phyloP scores from a whole-genome alignment of 2,329 filamentous ascomycete species.

The Sporothrix mexicana region DNA sequence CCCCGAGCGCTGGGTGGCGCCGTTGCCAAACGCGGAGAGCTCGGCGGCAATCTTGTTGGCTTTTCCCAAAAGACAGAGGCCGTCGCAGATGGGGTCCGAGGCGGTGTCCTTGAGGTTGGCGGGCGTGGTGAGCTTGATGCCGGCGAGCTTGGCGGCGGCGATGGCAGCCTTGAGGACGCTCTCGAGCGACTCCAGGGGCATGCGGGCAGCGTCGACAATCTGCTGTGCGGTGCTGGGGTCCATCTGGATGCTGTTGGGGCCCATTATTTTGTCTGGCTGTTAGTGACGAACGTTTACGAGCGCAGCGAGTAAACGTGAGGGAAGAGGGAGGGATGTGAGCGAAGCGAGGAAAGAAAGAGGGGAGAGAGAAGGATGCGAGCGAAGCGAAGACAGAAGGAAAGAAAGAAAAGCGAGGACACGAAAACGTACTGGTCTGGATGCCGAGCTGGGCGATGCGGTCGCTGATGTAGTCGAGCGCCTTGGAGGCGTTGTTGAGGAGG shows the following conservation, averaged over 20 bases:
- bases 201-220: not conserved
- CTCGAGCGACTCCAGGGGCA: not conserved
- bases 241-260: not conserved
- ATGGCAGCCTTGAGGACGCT: not conserved
- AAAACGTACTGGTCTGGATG: conserved; percentile 3
- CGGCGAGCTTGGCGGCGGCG: not conserved
- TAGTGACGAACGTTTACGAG: not conserved
- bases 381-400: not conserved
- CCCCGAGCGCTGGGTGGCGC: conserved; percentile 17
- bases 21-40: not conserved
- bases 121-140: conserved; percentile 17
- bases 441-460: not conserved
- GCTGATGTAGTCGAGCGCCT: conserved; percentile 19
- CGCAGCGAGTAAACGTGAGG: not conserved
- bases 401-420: no score
- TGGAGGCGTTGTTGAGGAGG: conserved; percentile 18
- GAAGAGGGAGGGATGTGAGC: not conserved
- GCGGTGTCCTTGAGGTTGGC: conserved; percentile 1
- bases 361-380: not conserved
- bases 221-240: not conserved
- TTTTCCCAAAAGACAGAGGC: conserved; percentile 28
- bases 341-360: not conserved
- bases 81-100: conserved; percentile 20
- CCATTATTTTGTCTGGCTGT: not conserved
- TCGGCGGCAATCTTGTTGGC: conserved; percentile 29